Evolutionary conservation across 2,329 filamentous ascomycete genomes (phyloP), one percentile per base, ranked within the genome.

Genomic region (Fusarium robinianum): DNA sequence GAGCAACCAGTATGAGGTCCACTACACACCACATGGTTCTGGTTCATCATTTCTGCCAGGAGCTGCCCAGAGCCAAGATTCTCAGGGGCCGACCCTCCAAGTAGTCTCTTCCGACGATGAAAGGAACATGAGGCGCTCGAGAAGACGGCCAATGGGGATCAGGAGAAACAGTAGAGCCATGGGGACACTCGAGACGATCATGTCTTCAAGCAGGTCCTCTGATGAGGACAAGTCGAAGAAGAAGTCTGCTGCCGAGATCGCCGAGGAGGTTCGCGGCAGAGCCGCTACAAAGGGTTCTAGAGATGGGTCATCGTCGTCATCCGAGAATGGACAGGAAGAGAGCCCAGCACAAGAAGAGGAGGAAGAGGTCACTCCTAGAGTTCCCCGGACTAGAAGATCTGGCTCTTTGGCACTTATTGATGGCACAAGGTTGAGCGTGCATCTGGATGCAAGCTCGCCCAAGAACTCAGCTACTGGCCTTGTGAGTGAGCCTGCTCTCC

Each of bases 1-100:
- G 37, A 84, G 81, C 64, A 83, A 84, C 62, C 81, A 85, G 60
- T 84, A 85, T 57, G 82, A 84, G 57, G 79, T 83, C 6, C 82
- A 85, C 54, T 78, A 84, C 46, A 70, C 77, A 9, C 81, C 81
- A 10, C 81, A 84, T 55, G 80, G 80, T 14, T 79, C 78, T 2
- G 80, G 81, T 4, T 64, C 75, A 2, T 66, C 70, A 1, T 80
- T 81, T 47, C 35, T 74, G 12, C 50, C 64, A 3, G 60, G 51
- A 17, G 54, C 51, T n/a, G 57, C 63, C 8, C 61, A 66, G 34
- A 55, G 50, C 10, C 60, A 68, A 8, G 64, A 68, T 14, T 41
- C 58, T 2, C 67, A 64, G 5, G 79, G 78, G 2, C 78, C 77
- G 4, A 83, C 80, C 0, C 63, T 84, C 19, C 80, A 84, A 57